Base-by-base conservation (phyloP, 116 monocot species). In the Posidonia oceanica region DNA sequence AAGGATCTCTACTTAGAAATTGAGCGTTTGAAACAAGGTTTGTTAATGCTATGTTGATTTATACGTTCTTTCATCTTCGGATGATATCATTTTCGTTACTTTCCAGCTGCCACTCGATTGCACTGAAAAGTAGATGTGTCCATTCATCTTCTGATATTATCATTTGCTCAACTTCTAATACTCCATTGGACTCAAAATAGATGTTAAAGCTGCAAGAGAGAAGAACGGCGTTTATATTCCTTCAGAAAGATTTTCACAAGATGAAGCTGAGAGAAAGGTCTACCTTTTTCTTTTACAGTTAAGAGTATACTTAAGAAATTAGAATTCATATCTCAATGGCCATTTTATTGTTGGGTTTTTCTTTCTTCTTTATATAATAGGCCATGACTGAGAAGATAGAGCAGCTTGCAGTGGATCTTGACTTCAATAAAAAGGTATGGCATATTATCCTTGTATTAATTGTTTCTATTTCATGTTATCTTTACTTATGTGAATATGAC, bases 141-240 rank as follows among this genome's bases (percentile, higher is more conserved):
- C 12, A 48, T 48, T 48, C 12, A 48, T 48, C 48, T 48, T 48
- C 48, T 48, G 12, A 48, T 48, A 48, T 48, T 48, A 42, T 44
- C 5, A 44, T 7, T 48, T 10, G 7, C 48, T 48, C 48, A 48
- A 14, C 3, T 58, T 7, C 42, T 59, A 3, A 64, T 29, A 39
- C 41, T 20, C 7, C 20, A 68, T 48, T 54, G 63, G 39, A 21
- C 39, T 75, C 39, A 51, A 37, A 69, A 58, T 65, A 82, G 94
- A 94, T 85, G 87, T 87, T 53, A 85, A 68, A 74, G 83, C 90
- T 76, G 83, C 87, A 73, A 87, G 87, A 75, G 94, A 94, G 71
- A 94, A 90, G 79, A 94, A 94, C 69, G 90, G 87, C 40, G 73
- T 94, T 55, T 87, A 90, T 65, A 83, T 89, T 69, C 72, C 87